A percentile compares a stretch with the other conserved stretches of the same genome.
Evolutionary conservation across 2,329 filamentous ascomycete species (phyloP).

Genomic region (Sclerotiophoma versabilis): DNA sequence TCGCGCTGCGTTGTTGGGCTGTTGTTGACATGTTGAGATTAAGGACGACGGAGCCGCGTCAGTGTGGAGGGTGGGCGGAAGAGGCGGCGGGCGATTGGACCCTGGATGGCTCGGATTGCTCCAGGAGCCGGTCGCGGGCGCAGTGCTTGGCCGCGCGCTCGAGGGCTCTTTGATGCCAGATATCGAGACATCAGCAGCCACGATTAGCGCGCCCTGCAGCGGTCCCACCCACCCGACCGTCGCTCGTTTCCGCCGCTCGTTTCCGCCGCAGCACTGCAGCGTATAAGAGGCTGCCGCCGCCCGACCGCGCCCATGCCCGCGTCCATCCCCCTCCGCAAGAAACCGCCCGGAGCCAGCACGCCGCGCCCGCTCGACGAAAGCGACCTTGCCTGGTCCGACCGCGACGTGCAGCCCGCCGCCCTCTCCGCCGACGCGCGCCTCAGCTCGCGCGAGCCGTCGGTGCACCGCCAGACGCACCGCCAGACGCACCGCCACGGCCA

Average conservation of each 20-base stretch:
- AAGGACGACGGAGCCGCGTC: conserved; percentile 3
- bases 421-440: conserved; percentile 32
- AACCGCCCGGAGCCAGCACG: conserved; percentile 22
- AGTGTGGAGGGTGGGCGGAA: conserved; percentile 3
- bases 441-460: conserved; percentile 34
- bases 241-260: background rate
- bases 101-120: background rate
- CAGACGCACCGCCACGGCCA: too few relatives aligned
- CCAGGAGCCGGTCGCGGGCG: background rate
- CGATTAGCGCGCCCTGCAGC: conserved; percentile 18
- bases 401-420: conserved; percentile 30
- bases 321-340: conserved; percentile 45
- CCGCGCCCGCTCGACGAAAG: conserved; percentile 23
- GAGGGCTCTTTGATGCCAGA: conserved; percentile 8
- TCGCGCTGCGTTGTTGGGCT: background rate
- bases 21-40: conserved; percentile 3
- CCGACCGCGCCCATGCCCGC: conserved; percentile 47
- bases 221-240: conserved; percentile 22
- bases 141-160: background rate
- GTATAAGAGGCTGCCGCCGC: conserved; percentile 10
- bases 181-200: conserved; percentile 17
- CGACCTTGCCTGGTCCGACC: conserved; percentile 22
- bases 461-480: too few relatives aligned
- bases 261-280: background rate
- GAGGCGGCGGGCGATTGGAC: conserved; percentile 9